These are phyloP conservation scores for Neurospora sp. DNA, from an alignment of 495 filamentous ascomycete genomes.

Conservation along the genomic window DNA sequence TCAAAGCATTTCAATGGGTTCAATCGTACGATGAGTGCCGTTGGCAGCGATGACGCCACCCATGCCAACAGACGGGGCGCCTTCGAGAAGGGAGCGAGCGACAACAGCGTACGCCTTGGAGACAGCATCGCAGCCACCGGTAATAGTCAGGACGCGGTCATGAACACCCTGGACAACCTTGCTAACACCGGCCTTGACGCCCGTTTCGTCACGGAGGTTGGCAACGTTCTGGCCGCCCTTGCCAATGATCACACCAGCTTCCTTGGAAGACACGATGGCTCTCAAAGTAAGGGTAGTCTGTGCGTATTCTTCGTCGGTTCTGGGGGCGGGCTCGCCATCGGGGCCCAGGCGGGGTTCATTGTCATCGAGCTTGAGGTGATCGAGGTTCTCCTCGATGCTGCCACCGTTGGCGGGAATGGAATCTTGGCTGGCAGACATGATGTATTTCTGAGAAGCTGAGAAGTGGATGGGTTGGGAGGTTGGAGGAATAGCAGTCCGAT, in stretches of 20 bases:
- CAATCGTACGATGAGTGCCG: slow-evolving; percentile 80
- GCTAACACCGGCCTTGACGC: slow-evolving; percentile 94
- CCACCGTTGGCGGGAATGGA: slow-evolving; percentile 26
- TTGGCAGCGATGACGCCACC: slow-evolving; percentile 73
- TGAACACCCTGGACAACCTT: slow-evolving; percentile 97
- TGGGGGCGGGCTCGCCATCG: slow-evolving; percentile 60
- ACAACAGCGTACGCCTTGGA: slow-evolving; percentile 89
- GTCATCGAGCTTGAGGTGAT: slow-evolving; percentile 37
- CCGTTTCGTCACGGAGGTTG: slow-evolving; percentile 91
- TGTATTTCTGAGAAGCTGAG: slow-evolving; percentile 8
- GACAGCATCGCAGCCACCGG: slow-evolving; percentile 74
- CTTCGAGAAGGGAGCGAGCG: slow-evolving; percentile 80
- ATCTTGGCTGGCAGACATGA: slow-evolving; percentile 42
- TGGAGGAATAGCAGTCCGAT: not conserved
- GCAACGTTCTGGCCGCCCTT: slow-evolving; percentile 98
- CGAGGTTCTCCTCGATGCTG: slow-evolving; percentile 41
- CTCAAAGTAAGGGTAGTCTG: slow-evolving; percentile 83
- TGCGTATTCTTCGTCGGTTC: slow-evolving; percentile 94
- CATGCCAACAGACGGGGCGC: slow-evolving; percentile 91
- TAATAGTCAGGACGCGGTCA: slow-evolving; percentile 92
- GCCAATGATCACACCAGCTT: slow-evolving; percentile 96
- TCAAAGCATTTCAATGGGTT: not conserved
- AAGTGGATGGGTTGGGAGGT: not conserved
- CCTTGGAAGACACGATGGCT: slow-evolving; percentile 96
- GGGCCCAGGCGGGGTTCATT: slow-evolving; percentile 51